Evolutionary conservation across 345 rosid genomes (phyloP).

Genomic region (Psidium friedrichsthalianum): DNA sequence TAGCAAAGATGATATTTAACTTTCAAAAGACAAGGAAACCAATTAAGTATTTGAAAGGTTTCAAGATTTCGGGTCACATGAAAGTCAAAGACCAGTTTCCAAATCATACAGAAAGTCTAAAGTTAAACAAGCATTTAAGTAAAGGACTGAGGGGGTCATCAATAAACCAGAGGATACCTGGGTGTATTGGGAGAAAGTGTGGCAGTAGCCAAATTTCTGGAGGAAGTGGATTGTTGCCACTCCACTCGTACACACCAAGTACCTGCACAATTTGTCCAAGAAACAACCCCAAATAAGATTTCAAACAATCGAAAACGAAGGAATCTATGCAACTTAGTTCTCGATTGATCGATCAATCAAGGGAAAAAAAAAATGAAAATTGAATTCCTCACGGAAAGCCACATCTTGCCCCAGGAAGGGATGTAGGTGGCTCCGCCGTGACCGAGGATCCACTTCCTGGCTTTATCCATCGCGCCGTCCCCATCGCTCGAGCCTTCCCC

Average conservation of each 20-base stretch:
- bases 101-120: background rate
- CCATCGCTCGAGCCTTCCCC: constrained; percentile 32
- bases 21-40: background rate
- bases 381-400: constrained; percentile 40
- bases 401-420: constrained; percentile 80
- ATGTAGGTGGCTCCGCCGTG: constrained; percentile 51
- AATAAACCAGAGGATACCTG: constrained; percentile 18
- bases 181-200: constrained; percentile 31
- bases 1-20: background rate
- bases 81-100: background rate
- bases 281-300: background rate
- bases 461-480: constrained; percentile 26
- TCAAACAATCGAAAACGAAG: background rate
- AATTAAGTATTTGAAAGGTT: background rate
- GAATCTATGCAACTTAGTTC: too few relatives aligned
- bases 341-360: background rate
- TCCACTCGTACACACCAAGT: constrained; percentile 73
- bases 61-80: background rate
- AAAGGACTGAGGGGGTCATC: background rate
- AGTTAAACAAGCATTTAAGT: background rate
- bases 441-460: constrained; percentile 46
- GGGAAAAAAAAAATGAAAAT: background rate
- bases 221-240: constrained; percentile 56
- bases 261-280: constrained; percentile 13
- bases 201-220: constrained; percentile 80